Percentiles rank a stretch among this genome's conserved stretches.
Evolutionary conservation across 371 early-diverging fungal genomes (phyloP).

Genomic region (Amoeboaphelidium protococcarum): DNA sequence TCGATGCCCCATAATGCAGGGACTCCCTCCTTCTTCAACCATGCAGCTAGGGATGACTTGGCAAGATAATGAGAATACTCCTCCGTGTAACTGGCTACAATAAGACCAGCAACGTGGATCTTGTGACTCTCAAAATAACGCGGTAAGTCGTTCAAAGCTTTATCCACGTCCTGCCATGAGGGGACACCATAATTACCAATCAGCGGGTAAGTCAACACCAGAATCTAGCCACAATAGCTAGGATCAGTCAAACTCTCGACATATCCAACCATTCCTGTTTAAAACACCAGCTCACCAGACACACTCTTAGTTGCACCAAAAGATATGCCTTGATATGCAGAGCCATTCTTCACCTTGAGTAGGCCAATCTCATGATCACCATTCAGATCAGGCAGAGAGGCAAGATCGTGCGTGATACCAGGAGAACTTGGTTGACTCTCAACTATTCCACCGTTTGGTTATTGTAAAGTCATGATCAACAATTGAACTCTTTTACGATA

Average conservation of each 20-base stretch:
- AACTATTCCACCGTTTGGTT: no score
- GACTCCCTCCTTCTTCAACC: constrained; percentile 61
- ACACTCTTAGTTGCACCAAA: constrained; percentile 14
- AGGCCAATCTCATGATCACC: no score
- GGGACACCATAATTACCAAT: constrained; percentile 82
- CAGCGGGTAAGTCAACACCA: constrained; percentile 49
- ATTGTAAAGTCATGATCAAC: no score
- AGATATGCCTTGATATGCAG: constrained; percentile 11
- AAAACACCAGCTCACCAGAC: constrained; percentile 32
- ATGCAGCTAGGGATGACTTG: constrained; percentile 43
- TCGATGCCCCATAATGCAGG: constrained; percentile 80
- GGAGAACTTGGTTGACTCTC: no score
- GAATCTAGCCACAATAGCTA: constrained; percentile 53
- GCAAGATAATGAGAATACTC: constrained; percentile 80
- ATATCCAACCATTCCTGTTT: constrained; percentile 73
- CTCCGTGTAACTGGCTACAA: constrained; percentile 64
- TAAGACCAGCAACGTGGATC: constrained; percentile 67
- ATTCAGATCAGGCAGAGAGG: no score
- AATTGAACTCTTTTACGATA: no score
- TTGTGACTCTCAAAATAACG: constrained; percentile 66
- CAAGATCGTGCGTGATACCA: no score
- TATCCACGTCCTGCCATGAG: constrained; percentile 8
- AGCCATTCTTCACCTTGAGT: constrained; percentile 13
- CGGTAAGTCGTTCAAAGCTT: constrained; percentile 34
- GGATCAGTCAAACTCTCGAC: constrained; percentile 72